These are phyloP conservation scores for Gaeumannomyces sp. DNA, from an alignment of 2,329 filamentous ascomycete genomes.

Conservation along the genomic window DNA sequence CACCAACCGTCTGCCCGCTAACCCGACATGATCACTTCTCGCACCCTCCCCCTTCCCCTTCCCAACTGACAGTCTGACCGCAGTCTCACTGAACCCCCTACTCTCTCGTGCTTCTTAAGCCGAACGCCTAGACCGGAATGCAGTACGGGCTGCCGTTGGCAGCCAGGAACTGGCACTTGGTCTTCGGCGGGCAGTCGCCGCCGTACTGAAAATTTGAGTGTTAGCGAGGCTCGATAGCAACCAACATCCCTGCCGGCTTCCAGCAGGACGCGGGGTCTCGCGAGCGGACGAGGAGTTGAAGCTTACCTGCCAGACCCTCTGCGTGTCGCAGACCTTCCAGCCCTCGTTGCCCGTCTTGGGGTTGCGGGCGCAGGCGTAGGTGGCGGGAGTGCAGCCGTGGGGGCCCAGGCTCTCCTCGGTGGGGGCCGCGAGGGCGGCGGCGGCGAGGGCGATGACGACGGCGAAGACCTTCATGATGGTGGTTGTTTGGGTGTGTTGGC, in stretches of 20 bases:
- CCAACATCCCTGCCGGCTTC: too few species aligned
- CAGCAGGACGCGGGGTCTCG: too few species aligned
- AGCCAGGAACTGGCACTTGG: constrained; percentile 16
- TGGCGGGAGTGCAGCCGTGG: constrained; percentile 15
- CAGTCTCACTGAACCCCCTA: neutral
- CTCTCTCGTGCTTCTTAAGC: neutral
- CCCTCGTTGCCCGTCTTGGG: constrained; percentile 12
- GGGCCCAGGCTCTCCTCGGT: neutral
- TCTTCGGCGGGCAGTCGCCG: constrained; percentile 15
- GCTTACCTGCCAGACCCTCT: neutral
- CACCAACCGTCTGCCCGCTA: neutral
- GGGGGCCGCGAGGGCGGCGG: constrained; percentile 1
- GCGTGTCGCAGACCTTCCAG: constrained; percentile 19
- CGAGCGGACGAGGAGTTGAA: neutral
- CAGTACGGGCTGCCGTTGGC: constrained; percentile 21
- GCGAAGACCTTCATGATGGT: constrained; percentile 6
- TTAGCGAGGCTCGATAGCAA: too few species aligned
- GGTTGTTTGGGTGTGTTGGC: neutral
- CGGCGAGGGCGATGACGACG: constrained; percentile 3
- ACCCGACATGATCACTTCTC: neutral
- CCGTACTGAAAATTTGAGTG: constrained; percentile 13
- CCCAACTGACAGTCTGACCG: neutral
- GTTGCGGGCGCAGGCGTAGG: constrained; percentile 17
- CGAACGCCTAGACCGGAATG: constrained; percentile 9
- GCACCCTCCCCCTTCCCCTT: neutral